These are phyloP conservation scores for Fusarium nelsonii DNA, from an alignment of 2,329 filamentous ascomycete genomes.

Conservation along the genomic window DNA sequence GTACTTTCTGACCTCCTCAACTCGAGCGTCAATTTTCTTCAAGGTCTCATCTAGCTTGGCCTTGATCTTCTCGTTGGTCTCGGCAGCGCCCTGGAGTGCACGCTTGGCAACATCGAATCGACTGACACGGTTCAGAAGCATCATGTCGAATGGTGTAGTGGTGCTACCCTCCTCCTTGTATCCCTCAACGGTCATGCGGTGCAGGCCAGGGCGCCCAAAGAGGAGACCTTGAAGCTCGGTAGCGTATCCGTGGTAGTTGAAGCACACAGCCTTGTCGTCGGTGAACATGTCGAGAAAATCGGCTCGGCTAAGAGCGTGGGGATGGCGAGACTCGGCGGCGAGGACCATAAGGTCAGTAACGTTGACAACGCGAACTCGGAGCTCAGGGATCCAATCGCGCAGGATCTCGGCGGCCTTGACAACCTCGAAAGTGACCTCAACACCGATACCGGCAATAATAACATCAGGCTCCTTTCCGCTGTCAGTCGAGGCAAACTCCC, in stretches of 20 bases:
- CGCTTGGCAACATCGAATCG: slow-evolving; percentile 69
- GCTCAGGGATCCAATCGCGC: slow-evolving; percentile 59
- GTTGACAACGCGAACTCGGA: slow-evolving; percentile 72
- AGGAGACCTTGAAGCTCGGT: slow-evolving; percentile 71
- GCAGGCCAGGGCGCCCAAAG: slow-evolving; percentile 66
- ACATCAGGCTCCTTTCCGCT: slow-evolving; percentile 69
- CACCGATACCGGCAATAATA: slow-evolving; percentile 73
- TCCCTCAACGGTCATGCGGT: slow-evolving; percentile 67
- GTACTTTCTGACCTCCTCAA: slow-evolving; percentile 63
- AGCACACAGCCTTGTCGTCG: slow-evolving; percentile 65
- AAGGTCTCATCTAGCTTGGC: slow-evolving; percentile 59
- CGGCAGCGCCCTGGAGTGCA: slow-evolving; percentile 63
- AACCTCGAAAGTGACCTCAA: slow-evolving; percentile 75
- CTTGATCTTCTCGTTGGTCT: slow-evolving; percentile 61
- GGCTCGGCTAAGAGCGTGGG: slow-evolving; percentile 66
- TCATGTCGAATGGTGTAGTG: slow-evolving; percentile 78
- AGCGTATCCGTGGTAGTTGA: slow-evolving; percentile 77
- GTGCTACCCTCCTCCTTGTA: slow-evolving; percentile 76
- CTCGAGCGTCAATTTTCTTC: slow-evolving; percentile 61
- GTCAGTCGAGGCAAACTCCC: slow-evolving; percentile 71
- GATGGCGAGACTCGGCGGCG: slow-evolving; percentile 65
- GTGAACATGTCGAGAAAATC: slow-evolving; percentile 71
- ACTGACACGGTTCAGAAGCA: slow-evolving; percentile 71
- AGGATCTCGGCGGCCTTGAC: slow-evolving; percentile 71
- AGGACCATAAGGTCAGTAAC: slow-evolving; percentile 76